Evolutionary conservation across 495 filamentous ascomycete species (phyloP), one percentile per base, ranked within the genome.

Genomic region (Lindgomyces ingoldianus): DNA sequence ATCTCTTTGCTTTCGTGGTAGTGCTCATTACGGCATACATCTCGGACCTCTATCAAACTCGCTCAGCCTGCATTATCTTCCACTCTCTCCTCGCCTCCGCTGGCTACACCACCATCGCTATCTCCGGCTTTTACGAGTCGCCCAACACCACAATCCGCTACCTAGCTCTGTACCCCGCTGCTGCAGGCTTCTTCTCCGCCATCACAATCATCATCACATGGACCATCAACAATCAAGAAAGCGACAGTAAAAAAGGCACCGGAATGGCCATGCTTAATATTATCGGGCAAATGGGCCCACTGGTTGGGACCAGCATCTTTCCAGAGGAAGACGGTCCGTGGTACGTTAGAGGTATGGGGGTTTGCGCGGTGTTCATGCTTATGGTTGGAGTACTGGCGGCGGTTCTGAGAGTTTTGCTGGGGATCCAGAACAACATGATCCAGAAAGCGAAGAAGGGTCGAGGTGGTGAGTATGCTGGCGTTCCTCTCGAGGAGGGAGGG

Each of bases 1-100:
- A 91, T 75, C 85, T 96, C 61, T 77, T 89, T 22, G 84, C 89
- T 0, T 93, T 94, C 65, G 63, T 90, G 16, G 72, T 87, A 18
- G 88, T 87, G 45, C 81, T 95, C 61, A 63, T 74, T 19, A 85
- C 85, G 1, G 89, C 89, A 1, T 93, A 81, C 75, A 66, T 91
- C 44, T 90, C 90, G 8, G 91, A 96, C 75, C 83, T 80, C 18
- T 80, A 82, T 11, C 84, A 85, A 44, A 86, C 91, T 67, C 87
- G 91, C 46, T 89, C 88, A 21, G 62, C 83, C 22, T 84, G 85
- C 65, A 85, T 95, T 57, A 80, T 86, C 4, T 57, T 77, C 2
- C 79, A 89, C 11, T 89, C 88, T 0, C 52, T 85, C n/a, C 74
- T 91, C 11, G 89, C 84, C 12, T 82, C 83, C 25, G 74, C 86